Conservation (phyloP, 2,329 filamentous ascomycete genomes). For the Talaromyces sp. region DNA sequence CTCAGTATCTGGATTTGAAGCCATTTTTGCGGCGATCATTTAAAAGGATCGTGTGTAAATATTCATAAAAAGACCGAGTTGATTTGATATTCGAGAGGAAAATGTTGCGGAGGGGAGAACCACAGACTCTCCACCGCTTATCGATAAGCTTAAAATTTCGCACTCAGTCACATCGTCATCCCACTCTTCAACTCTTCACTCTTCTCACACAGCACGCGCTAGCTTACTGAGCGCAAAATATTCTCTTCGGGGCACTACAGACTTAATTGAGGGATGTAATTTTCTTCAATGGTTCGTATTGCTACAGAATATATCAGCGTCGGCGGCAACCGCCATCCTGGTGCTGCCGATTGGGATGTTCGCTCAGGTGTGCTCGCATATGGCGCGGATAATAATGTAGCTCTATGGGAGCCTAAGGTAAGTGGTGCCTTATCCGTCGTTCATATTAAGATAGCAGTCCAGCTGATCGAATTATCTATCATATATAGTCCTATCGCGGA, state of each 20-base stretch:
- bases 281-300: conserved; percentile 34
- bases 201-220: background rate
- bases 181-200: background rate
- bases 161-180: background rate
- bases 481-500: conserved; percentile 47
- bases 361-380: conserved; percentile 70
- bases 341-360: conserved; percentile 80
- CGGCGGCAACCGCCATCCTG: conserved; percentile 85
- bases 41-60: background rate
- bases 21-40: conserved; percentile 6
- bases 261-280: conserved; percentile 4
- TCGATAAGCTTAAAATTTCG: conserved; percentile 35
- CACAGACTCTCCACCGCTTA: conserved; percentile 23
- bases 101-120: conserved; percentile 9
- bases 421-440: conserved; percentile 25
- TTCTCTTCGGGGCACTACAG: background rate
- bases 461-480: background rate
- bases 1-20: conserved; percentile 4
- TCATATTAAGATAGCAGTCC: too few relatives aligned
- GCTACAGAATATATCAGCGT: conserved; percentile 58
- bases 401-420: conserved; percentile 78
- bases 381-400: conserved; percentile 82
- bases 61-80: background rate
- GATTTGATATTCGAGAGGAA: background rate
- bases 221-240: conserved; percentile 9